Conservation (phyloP, 176 grass and related monocot species). For the Eleusine indica region DNA sequence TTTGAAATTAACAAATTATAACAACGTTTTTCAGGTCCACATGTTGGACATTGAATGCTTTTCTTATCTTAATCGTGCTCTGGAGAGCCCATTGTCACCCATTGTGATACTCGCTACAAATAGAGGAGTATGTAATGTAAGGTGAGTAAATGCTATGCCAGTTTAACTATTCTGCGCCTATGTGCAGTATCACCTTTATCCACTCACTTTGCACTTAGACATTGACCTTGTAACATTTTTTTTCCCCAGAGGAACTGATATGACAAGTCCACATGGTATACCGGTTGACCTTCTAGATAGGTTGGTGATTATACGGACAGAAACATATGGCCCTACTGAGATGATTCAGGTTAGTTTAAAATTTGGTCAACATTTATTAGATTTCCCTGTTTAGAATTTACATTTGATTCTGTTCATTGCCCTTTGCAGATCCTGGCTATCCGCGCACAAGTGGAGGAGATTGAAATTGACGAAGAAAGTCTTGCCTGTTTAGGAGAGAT, state of each 20-base stretch:
- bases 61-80: conserved; percentile 94
- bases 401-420: conserved; percentile 19
- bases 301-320: conserved; percentile 85
- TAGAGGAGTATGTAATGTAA: conserved; percentile 93
- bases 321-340: conserved; percentile 91
- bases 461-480: conserved; percentile 94
- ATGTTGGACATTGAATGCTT: conserved; percentile 97
- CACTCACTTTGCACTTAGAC: neutral
- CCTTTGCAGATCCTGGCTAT: conserved; percentile 79
- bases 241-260: conserved; percentile 89
- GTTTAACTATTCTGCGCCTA: conserved; percentile 8
- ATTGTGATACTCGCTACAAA: conserved; percentile 94
- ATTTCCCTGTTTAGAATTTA: conserved; percentile 39
- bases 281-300: conserved; percentile 94
- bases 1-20: conserved; percentile 14
- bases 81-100: conserved; percentile 86
- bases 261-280: conserved; percentile 93
- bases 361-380: conserved; percentile 25
- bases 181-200: neutral
- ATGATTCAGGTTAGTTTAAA: conserved; percentile 80
- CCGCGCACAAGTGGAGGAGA: conserved; percentile 93
- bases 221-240: conserved; percentile 30
- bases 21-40: conserved; percentile 72
- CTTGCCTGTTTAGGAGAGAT: conserved; percentile 92
- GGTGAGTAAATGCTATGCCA: conserved; percentile 48